Evolutionary conservation across 495 filamentous ascomycete genomes (phyloP), one percentile per base, ranked within the genome.

Genomic region (Bathelium albidoporum): DNA sequence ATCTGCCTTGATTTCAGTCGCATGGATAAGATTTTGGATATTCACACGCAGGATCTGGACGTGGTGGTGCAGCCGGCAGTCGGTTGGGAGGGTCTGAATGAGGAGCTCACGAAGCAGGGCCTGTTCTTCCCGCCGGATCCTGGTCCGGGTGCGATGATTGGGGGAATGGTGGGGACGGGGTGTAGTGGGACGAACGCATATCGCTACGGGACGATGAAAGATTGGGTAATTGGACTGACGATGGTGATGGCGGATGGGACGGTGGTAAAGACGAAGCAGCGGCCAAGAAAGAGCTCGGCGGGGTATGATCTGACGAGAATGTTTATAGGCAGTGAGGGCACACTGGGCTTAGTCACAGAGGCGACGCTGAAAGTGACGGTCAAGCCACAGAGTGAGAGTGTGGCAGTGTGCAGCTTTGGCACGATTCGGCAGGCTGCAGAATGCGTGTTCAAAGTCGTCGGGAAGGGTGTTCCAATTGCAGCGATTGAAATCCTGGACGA

Each of bases 111-210:
- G 28, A 74, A 86, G 60, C 74, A 87, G 12, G 83, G 83, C 53
- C 78, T 93, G 1, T 91, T 93, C 80, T 92, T 93, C 73, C 89
- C 89, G 14, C 89, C 89, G 0, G 89, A 93, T 71, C 89, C 89
- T 11, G 89, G 89, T 29, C 88, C 88, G 28, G 87, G 87, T 20
- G 88, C 88, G 55, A 89, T 89, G 85, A 96, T 97, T 65, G 93
- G 93, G 41, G 93, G 93, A 44, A 97, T 97, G 93, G 85, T 97
- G 14, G 92, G 89, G 0, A 97, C 93, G 0, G 91, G 91, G 32
- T 97, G 93, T 79, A 88, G 84, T 64, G 93, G 93, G 36, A 97
- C 93, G 32, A 96, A 97, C 73, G 87, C 93, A 18, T 91, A 95
- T 69, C 81, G 90, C 28, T 97, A 96, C 72, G 93, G 93, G 1